These are phyloP conservation scores for Backusella psychrophila DNA, from an alignment of 192 early-diverging fungal species.

Conservation along the genomic window DNA sequence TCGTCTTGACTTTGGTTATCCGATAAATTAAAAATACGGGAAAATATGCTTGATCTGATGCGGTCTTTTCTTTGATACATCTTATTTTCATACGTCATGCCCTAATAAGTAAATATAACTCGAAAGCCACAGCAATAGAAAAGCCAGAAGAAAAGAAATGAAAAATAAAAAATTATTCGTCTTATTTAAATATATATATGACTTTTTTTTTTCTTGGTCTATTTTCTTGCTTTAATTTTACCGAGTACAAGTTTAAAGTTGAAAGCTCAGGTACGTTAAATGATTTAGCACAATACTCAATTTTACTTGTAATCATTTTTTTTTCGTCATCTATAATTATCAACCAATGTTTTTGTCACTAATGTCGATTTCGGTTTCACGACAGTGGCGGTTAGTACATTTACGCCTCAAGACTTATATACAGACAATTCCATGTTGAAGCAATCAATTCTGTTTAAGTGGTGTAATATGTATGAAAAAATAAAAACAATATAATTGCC, in stretches of 20 bases:
- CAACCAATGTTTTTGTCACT: neutral
- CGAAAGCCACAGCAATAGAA: slow-evolving; percentile 1
- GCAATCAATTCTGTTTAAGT: neutral
- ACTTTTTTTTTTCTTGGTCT: neutral
- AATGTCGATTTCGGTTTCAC: neutral
- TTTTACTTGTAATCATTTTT: neutral
- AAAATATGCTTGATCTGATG: neutral
- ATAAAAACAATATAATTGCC: neutral
- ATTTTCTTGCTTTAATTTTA: neutral
- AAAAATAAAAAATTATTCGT: neutral
- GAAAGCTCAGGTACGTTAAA: neutral
- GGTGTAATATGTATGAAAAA: neutral
- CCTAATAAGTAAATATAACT: slow-evolving; percentile 1
- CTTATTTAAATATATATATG: neutral
- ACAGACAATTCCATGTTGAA: neutral
- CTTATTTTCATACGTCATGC: neutral
- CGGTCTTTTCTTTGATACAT: neutral
- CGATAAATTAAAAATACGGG: neutral
- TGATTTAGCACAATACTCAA: neutral
- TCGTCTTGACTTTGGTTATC: neutral
- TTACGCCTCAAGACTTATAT: neutral
- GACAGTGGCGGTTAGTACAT: neutral
- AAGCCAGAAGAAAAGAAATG: neutral
- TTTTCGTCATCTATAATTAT: slow-evolving; percentile 5
- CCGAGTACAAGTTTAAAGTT: slow-evolving; percentile 1